A percentile compares a stretch with the other conserved stretches of the same genome.
These are phyloP conservation scores for Anthostomella pinea DNA, from an alignment of 2,329 filamentous ascomycete genomes.

Conservation along the genomic window DNA sequence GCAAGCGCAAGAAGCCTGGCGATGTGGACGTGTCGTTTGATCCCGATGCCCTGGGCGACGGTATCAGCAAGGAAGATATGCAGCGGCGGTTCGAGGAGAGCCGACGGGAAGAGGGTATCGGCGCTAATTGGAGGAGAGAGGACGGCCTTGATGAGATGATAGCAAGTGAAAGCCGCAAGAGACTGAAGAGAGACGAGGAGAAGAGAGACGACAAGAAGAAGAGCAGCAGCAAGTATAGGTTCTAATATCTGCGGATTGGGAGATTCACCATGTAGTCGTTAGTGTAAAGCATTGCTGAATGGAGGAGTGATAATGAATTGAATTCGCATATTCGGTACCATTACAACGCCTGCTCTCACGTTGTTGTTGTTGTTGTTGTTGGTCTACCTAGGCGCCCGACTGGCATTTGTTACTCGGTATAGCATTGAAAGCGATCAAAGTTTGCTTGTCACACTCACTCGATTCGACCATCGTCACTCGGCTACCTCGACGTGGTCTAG, in stretches of 20 bases:
- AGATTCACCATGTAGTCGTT: neutral
- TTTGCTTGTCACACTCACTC: no score
- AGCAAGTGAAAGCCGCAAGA: slow-evolving; percentile 85
- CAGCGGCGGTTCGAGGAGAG: slow-evolving; percentile 75
- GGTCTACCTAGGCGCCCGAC: no score
- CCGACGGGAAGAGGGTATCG: slow-evolving; percentile 61
- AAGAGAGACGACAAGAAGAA: slow-evolving; percentile 63
- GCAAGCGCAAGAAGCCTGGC: slow-evolving; percentile 93
- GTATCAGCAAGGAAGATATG: slow-evolving; percentile 81
- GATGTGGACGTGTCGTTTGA: slow-evolving; percentile 93
- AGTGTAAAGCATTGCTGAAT: neutral
- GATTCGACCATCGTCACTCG: no score
- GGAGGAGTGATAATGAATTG: neutral
- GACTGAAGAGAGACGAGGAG: slow-evolving; percentile 84
- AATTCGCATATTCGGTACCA: no score
- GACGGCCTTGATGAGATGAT: slow-evolving; percentile 97
- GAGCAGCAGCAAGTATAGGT: slow-evolving; percentile 40
- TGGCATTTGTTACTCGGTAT: no score
- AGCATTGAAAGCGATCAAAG: no score
- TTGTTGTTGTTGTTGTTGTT: no score
- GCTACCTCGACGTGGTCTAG: no score
- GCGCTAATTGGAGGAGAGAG: slow-evolving; percentile 70
- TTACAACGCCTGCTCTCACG: no score
- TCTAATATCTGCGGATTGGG: slow-evolving; percentile 34
- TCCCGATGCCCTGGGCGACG: slow-evolving; percentile 72